Base-by-base conservation (phyloP, 768 basidiomycete species). In the Podaxis sp. region DNA sequence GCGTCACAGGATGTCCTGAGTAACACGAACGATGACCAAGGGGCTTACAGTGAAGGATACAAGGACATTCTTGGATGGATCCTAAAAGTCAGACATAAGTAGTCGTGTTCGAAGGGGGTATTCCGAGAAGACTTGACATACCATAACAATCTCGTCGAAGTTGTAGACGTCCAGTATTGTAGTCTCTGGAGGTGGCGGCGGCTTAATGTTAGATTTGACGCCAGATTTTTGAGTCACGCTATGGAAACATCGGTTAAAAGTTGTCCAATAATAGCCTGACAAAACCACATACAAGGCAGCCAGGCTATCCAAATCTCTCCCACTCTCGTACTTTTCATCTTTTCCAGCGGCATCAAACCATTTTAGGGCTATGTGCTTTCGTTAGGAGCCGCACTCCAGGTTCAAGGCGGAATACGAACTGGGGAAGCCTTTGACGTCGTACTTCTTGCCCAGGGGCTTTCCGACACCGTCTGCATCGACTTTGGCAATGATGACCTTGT, bases 381-480 rank as follows among this genome's bases (percentile, higher is more conserved):
- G n/a, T 63, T 50, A 66, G 40, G 64, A 55, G 42, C 61, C 23
- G 55, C n/a, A 50, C 37, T 25, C 47, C 21, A 44, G 32, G 44
- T 21, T 1, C 42, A 35, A 32, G 21, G 16, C 1, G 28, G 16
- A 57, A 9, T 13, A 83, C 91, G 68, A 62, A 95, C 93, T 96
- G 14, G 94, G 94, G 76, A 81, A 96, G 35, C 93, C 93, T 11
- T 80, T 84, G 21, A 96, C 89, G 11, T 83, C 93, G 68, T 85
- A 93, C 74, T 87, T 85, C 65, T 83, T 73, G 59, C 91, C 95
- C 44, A 94, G 69, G 2, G 86, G 79, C 66, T 86, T 88, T 53
- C 94, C 95, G 44, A 71, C 88, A 53, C 93, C 93, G 69, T 98
- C 95, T 1, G 94, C 94, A 65, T 98, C 94, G 10, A 95, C 88